Evolutionary conservation across 225 moss, liverwort and hornwort genomes (phyloP).

Genomic region (Polytrichum formosum): DNA sequence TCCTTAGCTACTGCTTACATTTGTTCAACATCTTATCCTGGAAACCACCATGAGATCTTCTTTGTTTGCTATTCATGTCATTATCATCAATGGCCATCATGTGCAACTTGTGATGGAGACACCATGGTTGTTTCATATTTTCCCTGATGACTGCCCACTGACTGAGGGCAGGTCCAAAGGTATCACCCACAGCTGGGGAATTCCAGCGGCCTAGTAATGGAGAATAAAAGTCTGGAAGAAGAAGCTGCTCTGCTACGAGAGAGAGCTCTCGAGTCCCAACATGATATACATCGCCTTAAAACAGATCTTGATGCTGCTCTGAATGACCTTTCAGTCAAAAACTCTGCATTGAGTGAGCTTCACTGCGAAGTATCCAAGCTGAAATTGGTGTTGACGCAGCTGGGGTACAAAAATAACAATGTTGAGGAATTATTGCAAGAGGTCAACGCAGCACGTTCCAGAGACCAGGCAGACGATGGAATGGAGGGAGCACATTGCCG

Average conservation of each 20-base stretch:
- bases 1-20: not conserved
- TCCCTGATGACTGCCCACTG: not conserved
- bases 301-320: slow-evolving; percentile 45
- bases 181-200: not conserved
- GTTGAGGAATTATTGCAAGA: not conserved
- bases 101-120: not conserved
- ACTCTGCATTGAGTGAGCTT: slow-evolving; percentile 26
- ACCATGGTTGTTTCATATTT: not conserved
- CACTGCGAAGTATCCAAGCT: slow-evolving; percentile 34
- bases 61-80: not conserved
- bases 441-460: slow-evolving; percentile 1
- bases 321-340: slow-evolving; percentile 28
- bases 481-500: slow-evolving; percentile 6
- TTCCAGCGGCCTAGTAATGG: not conserved
- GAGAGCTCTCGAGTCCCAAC: slow-evolving; percentile 23
- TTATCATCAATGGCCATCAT: not conserved
- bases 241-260: slow-evolving; percentile 20
- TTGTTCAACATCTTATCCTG: not conserved
- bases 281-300: slow-evolving; percentile 27
- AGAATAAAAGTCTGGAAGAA: slow-evolving; percentile 14
- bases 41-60: too few relatives aligned
- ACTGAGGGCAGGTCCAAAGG: slow-evolving; percentile 6
- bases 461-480: not conserved
- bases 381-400: slow-evolving; percentile 26
- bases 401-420: slow-evolving; percentile 19